Conservation (phyloP, 2,329 filamentous ascomycete species). For the Torrubiellomyces zombiae region DNA sequence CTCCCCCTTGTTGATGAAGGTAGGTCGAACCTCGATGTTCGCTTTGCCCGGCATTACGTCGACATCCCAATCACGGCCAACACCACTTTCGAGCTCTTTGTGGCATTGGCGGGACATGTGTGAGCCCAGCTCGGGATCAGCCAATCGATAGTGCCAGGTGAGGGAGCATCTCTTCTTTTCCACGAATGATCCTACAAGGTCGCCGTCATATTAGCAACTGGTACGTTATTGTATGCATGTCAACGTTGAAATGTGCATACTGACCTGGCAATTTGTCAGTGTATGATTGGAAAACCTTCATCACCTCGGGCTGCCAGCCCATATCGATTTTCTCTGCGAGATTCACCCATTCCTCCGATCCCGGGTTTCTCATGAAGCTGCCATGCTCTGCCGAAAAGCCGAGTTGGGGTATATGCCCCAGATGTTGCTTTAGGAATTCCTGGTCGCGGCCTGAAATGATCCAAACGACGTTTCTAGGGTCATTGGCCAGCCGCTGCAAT, state of each 20-base stretch:
- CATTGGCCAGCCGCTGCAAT: slow-evolving; percentile 61
- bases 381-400: slow-evolving; percentile 97
- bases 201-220: neutral
- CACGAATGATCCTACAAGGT: slow-evolving; percentile 69
- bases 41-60: slow-evolving; percentile 96
- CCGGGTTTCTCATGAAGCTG: slow-evolving; percentile 78
- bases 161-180: slow-evolving; percentile 87
- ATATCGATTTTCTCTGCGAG: slow-evolving; percentile 76
- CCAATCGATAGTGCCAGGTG: slow-evolving; percentile 93
- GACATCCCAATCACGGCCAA: slow-evolving; percentile 69
- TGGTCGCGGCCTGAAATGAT: slow-evolving; percentile 94
- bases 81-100: slow-evolving; percentile 60
- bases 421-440: slow-evolving; percentile 74
- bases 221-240: neutral
- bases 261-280: slow-evolving; percentile 71
- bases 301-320: slow-evolving; percentile 78
- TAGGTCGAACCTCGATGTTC: slow-evolving; percentile 90
- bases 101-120: slow-evolving; percentile 71
- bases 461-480: slow-evolving; percentile 83
- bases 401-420: slow-evolving; percentile 77
- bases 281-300: slow-evolving; percentile 73
- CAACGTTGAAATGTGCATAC: slow-evolving; percentile 10
- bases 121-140: slow-evolving; percentile 68
- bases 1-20: slow-evolving; percentile 95
- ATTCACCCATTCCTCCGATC: slow-evolving; percentile 68